These are phyloP conservation scores for Amoebophrya sp. DNA, from an alignment of 169 alveolate genomes.

Conservation along the genomic window DNA sequence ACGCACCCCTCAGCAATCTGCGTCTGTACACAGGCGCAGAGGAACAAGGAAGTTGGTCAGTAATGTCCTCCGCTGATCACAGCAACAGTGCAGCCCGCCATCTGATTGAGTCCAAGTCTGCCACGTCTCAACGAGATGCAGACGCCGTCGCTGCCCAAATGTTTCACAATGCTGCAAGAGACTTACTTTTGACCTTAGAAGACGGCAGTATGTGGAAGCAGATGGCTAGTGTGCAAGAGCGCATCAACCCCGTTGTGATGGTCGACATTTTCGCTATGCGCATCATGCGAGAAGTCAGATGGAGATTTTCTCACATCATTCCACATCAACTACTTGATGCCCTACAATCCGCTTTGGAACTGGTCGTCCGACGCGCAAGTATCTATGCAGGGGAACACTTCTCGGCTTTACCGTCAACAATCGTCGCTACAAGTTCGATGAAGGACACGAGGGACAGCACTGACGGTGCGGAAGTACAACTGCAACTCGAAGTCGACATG, in stretches of 20 bases:
- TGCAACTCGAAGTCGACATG: background rate
- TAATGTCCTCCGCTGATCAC: too few relatives aligned
- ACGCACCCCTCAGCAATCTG: too few relatives aligned
- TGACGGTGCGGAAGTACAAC: background rate
- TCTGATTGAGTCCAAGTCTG: too few relatives aligned
- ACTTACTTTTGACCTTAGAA: background rate
- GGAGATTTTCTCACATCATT: background rate
- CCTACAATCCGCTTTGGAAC: background rate
- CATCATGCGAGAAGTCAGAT: background rate
- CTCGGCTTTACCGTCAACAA: background rate
- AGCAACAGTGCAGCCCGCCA: too few relatives aligned
- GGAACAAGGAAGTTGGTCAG: too few relatives aligned
- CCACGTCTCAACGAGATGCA: too few relatives aligned
- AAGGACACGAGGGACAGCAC: background rate
- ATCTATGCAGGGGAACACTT: background rate
- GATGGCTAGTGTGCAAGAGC: background rate
- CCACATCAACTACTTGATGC: background rate
- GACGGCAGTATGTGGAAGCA: background rate
- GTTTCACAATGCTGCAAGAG: background rate
- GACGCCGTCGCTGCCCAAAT: background rate
- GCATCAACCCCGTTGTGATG: background rate
- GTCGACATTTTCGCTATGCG: background rate
- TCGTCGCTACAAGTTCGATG: background rate
- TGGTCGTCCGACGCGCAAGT: background rate
- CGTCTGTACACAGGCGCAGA: too few relatives aligned